These are phyloP conservation scores for Amphicarpaea edgeworthii DNA, from an alignment of 306 rosid species.

Conservation along the genomic window DNA sequence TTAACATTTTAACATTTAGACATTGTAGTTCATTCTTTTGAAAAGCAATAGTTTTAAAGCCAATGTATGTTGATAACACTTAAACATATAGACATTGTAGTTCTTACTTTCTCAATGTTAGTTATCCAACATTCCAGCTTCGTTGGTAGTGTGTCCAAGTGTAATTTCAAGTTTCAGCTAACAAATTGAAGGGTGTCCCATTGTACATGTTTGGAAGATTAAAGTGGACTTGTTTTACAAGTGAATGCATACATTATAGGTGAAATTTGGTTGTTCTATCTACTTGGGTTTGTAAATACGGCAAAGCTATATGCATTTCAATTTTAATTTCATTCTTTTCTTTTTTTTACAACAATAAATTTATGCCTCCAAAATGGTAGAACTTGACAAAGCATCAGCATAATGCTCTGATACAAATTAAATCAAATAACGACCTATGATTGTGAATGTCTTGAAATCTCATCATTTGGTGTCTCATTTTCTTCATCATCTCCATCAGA, in stretches of 20 bases:
- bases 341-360: neutral
- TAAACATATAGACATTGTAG: too few species aligned
- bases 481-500: slow-evolving; percentile 60
- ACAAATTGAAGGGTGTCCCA: slow-evolving; percentile 14
- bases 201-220: slow-evolving; percentile 22
- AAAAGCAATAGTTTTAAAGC: neutral
- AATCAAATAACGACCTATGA: slow-evolving; percentile 30
- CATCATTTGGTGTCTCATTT: slow-evolving; percentile 52
- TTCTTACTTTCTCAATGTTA: neutral
- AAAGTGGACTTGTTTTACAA: slow-evolving; percentile 34
- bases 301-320: slow-evolving; percentile 36
- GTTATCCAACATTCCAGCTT: neutral
- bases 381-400: slow-evolving; percentile 52
- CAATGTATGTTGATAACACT: slow-evolving; percentile 40
- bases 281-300: neutral
- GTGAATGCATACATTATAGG: slow-evolving; percentile 9
- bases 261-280: slow-evolving; percentile 42
- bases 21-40: neutral
- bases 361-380: slow-evolving; percentile 26
- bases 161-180: slow-evolving; percentile 10
- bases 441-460: slow-evolving; percentile 50
- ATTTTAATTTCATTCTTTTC: slow-evolving; percentile 10
- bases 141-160: slow-evolving; percentile 4
- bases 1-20: slow-evolving; percentile 3
- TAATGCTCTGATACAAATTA: slow-evolving; percentile 51